A percentile compares a stretch with the other conserved stretches of the same genome.
These are phyloP conservation scores for Penicillium malachiteum DNA, from an alignment of 495 filamentous ascomycete genomes.

Conservation along the genomic window DNA sequence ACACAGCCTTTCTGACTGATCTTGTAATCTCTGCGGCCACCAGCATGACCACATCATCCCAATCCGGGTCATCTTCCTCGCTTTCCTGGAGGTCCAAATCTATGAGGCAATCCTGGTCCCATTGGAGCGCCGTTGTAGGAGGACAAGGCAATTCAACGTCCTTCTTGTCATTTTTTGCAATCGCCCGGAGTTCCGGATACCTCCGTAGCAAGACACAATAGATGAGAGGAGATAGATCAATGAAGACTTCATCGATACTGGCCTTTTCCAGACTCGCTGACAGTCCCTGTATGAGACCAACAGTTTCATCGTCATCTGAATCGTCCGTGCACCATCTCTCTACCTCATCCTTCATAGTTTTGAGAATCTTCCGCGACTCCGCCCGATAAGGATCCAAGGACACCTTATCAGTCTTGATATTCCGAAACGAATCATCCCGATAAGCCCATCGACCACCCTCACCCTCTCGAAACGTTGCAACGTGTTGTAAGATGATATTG, in stretches of 20 bases:
- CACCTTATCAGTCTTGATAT: constrained; percentile 87
- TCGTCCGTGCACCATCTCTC: constrained; percentile 25
- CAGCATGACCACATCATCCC: constrained; percentile 90
- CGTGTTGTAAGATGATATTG: constrained; percentile 80
- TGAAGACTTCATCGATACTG: constrained; percentile 85
- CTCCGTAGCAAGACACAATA: constrained; percentile 71
- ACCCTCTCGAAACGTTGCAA: constrained; percentile 92
- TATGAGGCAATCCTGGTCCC: constrained; percentile 73
- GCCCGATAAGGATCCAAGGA: constrained; percentile 89
- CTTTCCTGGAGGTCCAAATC: constrained; percentile 70
- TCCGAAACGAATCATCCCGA: constrained; percentile 67
- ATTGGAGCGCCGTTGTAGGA: constrained; percentile 72
- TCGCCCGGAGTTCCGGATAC: constrained; percentile 69
- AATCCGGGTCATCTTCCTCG: constrained; percentile 83
- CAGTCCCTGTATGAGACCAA: constrained; percentile 52
- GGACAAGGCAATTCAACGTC: constrained; percentile 70
- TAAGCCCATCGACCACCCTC: constrained; percentile 86
- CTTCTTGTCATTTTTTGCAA: constrained; percentile 67
- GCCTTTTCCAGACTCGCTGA: constrained; percentile 77
- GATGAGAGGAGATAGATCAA: constrained; percentile 83
- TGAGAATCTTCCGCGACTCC: constrained; percentile 79
- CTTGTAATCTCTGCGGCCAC: constrained; percentile 86
- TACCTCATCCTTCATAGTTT: constrained; percentile 74
- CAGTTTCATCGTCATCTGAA: constrained; percentile 21
- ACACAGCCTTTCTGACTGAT: constrained; percentile 65